Base-by-base conservation (phyloP, 257 asterid species). In the Solanum piurae region DNA sequence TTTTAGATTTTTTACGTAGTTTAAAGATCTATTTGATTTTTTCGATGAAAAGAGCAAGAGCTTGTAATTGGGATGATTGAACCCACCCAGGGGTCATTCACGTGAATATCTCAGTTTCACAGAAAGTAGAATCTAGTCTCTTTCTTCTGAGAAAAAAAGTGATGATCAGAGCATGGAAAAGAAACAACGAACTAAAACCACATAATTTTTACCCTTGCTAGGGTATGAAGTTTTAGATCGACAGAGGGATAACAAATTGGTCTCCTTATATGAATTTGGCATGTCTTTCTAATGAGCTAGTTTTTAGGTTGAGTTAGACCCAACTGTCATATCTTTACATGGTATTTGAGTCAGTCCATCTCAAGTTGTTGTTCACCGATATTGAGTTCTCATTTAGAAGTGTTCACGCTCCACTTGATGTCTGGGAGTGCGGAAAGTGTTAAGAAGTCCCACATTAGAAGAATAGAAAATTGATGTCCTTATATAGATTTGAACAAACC, bases 211-310 rank as follows among this genome's bases (percentile, higher is more conserved):
- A 11, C 0, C 23, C 3, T 38, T 38, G 37, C 9, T 7, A 38
- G 1, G 9, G 1, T 52, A 6, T 5, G 0, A 52, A 52, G 4
- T 52, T 52, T 52, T 4, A 52, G 4, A 52, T 52, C 9, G 23
- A 52, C 2, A 52, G 3, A 52, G 1, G 0, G 0, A 16, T 6
- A 16, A 16, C 0, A 52, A 52, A 52, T 52, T 52, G 2, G 1
- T 52, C 0, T 16, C 0, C 1, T 52, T 6, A 16, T 4, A 44
- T 1, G 5, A 4, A 44, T 16, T 52, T 52, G 9, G 9, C 0
- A 52, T 52, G 0, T 16, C 23, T 52, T 52, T 52, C 0, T 52
- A 52, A 2, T 16, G 23, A 52, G 23, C 9, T 16, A 16, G 9
- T 52, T 52, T 16, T 52, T 16, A 6, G 3, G 4, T 52, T 16